Conservation (phyloP, 208 protist genomes). For the Herpetomonas samuelpessoai region DNA sequence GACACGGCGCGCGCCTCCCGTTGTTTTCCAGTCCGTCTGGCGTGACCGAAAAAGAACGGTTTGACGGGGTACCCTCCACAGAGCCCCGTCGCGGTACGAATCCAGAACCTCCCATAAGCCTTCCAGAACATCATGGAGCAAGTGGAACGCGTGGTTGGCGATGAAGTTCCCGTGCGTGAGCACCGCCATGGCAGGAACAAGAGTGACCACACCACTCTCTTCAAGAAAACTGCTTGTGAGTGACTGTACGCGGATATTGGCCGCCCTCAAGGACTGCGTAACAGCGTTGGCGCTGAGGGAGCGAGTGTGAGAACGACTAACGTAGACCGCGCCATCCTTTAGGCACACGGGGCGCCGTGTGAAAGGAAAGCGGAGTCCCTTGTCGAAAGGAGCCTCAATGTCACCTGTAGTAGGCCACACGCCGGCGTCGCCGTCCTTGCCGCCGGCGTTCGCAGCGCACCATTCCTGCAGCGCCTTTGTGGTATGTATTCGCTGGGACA, state of each 20-base stretch:
- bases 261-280: too few relatives aligned
- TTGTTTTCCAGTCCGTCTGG: constrained; percentile 19
- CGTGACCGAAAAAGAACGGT: constrained; percentile 20
- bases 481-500: too few relatives aligned
- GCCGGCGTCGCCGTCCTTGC: too few relatives aligned
- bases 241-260: too few relatives aligned
- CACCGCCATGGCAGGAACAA: constrained; percentile 25
- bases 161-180: constrained; percentile 17
- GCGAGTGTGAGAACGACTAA: too few relatives aligned
- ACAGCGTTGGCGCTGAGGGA: too few relatives aligned
- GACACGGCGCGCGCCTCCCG: too few relatives aligned
- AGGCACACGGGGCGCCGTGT: neutral
- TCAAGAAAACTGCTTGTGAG: neutral
- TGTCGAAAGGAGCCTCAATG: too few relatives aligned
- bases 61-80: constrained; percentile 18
- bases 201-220: constrained; percentile 3
- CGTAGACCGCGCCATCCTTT: neutral
- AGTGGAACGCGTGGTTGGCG: constrained; percentile 26
- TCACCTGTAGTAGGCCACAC: too few relatives aligned
- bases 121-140: constrained; percentile 27
- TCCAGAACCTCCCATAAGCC: constrained; percentile 15
- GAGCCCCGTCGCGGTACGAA: constrained; percentile 16
- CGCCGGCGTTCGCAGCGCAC: too few relatives aligned
- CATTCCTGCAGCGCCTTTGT: too few relatives aligned
- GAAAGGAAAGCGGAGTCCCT: too few relatives aligned